Evolutionary conservation across 106 monocot species (phyloP).

Genomic region (Dioscorea dumetorum): DNA sequence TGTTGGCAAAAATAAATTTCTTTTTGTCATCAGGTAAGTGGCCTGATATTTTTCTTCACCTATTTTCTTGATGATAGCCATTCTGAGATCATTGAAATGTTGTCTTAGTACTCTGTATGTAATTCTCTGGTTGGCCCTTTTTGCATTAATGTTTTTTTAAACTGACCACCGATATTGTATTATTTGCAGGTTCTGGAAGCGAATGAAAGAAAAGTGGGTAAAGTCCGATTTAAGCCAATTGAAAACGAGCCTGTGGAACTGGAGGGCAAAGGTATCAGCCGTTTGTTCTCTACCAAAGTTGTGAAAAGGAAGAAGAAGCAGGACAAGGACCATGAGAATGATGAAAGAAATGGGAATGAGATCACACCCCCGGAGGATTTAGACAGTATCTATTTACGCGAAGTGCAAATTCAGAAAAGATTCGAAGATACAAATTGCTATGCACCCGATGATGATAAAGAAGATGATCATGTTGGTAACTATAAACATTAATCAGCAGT

Average conservation of each 20-base stretch:
- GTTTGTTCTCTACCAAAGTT: constrained; percentile 51
- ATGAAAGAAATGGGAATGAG: constrained; percentile 3
- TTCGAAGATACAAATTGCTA: not conserved
- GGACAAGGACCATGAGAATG: not conserved
- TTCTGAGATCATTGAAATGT: too few relatives aligned
- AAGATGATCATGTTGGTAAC: not conserved
- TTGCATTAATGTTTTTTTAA: not conserved
- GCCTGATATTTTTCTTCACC: too few relatives aligned
- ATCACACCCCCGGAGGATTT: not conserved
- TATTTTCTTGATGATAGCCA: too few relatives aligned
- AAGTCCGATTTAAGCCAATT: constrained; percentile 61
- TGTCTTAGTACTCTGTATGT: too few relatives aligned
- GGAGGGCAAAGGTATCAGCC: constrained; percentile 44
- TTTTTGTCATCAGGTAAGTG: too few relatives aligned
- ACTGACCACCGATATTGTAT: not conserved
- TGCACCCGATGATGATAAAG: not conserved
- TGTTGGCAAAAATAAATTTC: too few relatives aligned
- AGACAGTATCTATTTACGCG: constrained; percentile 10
- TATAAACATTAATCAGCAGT: constrained; percentile 11
- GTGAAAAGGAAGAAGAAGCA: constrained; percentile 50
- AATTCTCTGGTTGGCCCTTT: too few relatives aligned
- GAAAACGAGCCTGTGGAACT: constrained; percentile 14
- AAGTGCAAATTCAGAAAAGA: not conserved
- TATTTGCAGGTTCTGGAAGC: constrained; percentile 69
- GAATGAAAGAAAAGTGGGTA: constrained; percentile 76